A percentile compares a stretch with the other conserved stretches of the same genome.
These are phyloP conservation scores for Chlamydomonas eustigma DNA, from an alignment of 139 green algal genomes.

Conservation along the genomic window DNA sequence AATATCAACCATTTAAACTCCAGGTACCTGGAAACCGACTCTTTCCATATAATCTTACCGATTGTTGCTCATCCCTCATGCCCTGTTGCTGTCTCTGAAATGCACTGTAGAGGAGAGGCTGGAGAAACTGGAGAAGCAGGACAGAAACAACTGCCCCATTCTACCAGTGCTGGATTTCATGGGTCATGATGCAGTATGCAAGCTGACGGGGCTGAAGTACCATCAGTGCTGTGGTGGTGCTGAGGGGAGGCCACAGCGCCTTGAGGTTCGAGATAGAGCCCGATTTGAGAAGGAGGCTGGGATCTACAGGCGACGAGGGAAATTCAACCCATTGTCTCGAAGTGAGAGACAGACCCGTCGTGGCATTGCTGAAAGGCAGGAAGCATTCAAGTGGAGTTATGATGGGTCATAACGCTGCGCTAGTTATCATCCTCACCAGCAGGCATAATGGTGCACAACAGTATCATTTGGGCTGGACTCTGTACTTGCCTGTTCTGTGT, in stretches of 20 bases:
- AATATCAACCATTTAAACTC: too few species aligned
- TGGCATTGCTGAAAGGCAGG: background rate
- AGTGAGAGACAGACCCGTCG: background rate
- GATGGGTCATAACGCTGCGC: too few species aligned
- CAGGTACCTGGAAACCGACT: too few species aligned
- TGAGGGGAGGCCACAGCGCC: background rate
- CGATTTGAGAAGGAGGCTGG: background rate
- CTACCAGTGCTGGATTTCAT: conserved; percentile 16
- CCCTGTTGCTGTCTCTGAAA: too few species aligned
- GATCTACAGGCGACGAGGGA: background rate
- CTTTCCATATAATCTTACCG: too few species aligned
- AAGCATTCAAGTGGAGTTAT: background rate
- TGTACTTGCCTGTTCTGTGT: too few species aligned
- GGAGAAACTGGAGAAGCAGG: conserved; percentile 15
- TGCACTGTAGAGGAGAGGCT: conserved; percentile 5
- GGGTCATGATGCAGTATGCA: conserved; percentile 16
- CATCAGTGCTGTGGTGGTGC: conserved; percentile 21
- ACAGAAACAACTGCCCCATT: conserved; percentile 22
- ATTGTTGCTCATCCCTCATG: too few species aligned
- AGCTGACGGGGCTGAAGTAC: conserved; percentile 22
- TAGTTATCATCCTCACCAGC: too few species aligned
- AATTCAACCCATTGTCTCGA: background rate
- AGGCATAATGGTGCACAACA: too few species aligned
- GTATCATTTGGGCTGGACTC: too few species aligned
- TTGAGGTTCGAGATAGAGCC: background rate